Evolutionary conservation across 306 rosid species (phyloP), one percentile per base, ranked within the genome.

Genomic region (Crataegus laevigata): DNA sequence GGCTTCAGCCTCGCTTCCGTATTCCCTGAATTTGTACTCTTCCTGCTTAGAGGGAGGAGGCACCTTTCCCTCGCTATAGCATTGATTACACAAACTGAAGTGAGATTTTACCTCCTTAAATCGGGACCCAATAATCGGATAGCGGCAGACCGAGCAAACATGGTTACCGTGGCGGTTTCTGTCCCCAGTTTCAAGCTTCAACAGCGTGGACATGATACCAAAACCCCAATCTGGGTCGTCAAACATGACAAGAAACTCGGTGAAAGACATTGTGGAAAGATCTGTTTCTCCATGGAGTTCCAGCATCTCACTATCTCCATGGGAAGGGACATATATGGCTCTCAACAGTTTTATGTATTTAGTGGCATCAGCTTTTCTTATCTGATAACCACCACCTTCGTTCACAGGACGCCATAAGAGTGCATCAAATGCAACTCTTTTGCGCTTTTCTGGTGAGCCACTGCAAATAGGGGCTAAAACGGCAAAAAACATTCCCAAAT

Each of bases 31-130:
- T 81, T 80, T 92, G 87, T 88, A 96, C 79, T 90, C 99, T 79
- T 92, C 99, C 79, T 87, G 98, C 86, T 96, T 96, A 82, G 68
- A 77, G n/a, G 92, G 58, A 50, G 97, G 84, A 79, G 99, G 99
- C 78, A 96, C 99, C 82, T 96, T 96, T 71, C 99, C 99, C 78
- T 96, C 96, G 62, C 99, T 92, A 82, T 96, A 96, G 87, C 98
- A 96, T 78, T 96, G 99, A 79, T 78, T 92, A 81, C 99, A 96
- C 82, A 96, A 79, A 82, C 86, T 96, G 79, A 96, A 96, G 82
- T 92, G 96, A 76, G 85, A 84, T 78, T 89, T 96, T 57, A 73
- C 64, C 87, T 96, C 99, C 90, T 96, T 92, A 79, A 92, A 96
- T 19, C 98, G 91, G 26, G 97, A 90, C 65, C 98, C 99, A 6